Percentiles rank a stretch among this genome's conserved stretches.
Conservation (phyloP, 2,329 filamentous ascomycete genomes). For the Penicillium aurantiogriseum region DNA sequence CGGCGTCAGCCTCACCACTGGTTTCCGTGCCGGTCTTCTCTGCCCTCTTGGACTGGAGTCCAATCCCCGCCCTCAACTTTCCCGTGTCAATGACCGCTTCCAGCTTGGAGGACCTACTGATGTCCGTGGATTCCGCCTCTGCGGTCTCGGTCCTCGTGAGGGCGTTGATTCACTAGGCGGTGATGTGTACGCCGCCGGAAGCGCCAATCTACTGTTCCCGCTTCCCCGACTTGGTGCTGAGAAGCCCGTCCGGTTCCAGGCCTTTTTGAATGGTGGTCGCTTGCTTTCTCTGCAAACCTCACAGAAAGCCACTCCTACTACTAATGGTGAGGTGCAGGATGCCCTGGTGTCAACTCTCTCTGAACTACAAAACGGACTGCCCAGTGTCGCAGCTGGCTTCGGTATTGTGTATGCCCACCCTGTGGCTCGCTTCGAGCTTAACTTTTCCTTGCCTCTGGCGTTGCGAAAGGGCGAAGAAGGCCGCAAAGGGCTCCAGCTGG, state of each 20-base stretch:
- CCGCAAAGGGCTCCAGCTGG: conserved; percentile 88
- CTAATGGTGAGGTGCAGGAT: conserved; percentile 46
- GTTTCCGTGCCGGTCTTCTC: conserved; percentile 76
- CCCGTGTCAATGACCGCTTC: conserved; percentile 90
- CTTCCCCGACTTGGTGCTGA: conserved; percentile 78
- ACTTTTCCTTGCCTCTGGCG: conserved; percentile 86
- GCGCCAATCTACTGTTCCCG: conserved; percentile 80
- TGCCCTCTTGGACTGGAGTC: conserved; percentile 72
- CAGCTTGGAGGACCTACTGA: conserved; percentile 91
- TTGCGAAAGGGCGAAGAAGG: conserved; percentile 79
- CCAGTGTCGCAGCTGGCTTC: conserved; percentile 81
- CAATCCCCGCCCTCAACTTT: conserved; percentile 58
- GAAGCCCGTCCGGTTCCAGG: conserved; percentile 79
- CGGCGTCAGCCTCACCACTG: conserved; percentile 78
- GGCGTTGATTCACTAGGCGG: conserved; percentile 83
- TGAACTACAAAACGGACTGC: conserved; percentile 71
- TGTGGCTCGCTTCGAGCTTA: conserved; percentile 89
- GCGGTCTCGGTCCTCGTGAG: conserved; percentile 84
- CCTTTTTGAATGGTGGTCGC: conserved; percentile 88
- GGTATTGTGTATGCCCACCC: conserved; percentile 95
- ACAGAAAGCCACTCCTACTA: conserved; percentile 48
- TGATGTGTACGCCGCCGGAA: conserved; percentile 86
- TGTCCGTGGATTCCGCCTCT: conserved; percentile 87
- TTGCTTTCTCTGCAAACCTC: conserved; percentile 71
- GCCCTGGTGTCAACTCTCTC: conserved; percentile 59